Evolutionary conservation across 106 monocot genomes (phyloP), one percentile per base, ranked within the genome.

Genomic region (Acorus gramineus): DNA sequence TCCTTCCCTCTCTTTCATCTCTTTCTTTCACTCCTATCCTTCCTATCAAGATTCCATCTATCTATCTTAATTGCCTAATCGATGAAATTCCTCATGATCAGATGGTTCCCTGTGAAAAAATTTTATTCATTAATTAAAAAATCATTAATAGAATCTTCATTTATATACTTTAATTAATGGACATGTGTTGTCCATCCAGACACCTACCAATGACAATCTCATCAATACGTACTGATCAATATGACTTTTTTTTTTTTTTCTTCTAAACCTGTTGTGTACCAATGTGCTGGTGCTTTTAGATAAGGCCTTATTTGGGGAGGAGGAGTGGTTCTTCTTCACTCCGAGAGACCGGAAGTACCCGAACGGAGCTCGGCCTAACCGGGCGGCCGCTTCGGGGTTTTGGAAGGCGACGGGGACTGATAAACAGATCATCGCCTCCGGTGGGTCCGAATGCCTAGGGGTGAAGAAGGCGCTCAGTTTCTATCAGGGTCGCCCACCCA

Each of bases 391-490:
- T 3, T 79, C 63, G 2, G 79, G 79, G 0, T 79, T 73, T 53
- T 79, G 79, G 79, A 79, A 79, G 55, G 79, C 79, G 10, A 79
- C 79, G 5, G 79, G 79, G 4, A 71, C 64, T 4, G 79, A 79
- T 62, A 79, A 79, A 62, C 79, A 74, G 28, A 79, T 81, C 65
- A 54, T 81, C 7, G 64, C 73, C 11, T 3, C 54, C 5, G 65
- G 69, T 7, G 73, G 69, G 1, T 14, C 63, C 49, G 55, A 64
- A 2, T 69, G 81, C 50, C 59, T 81, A 14, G 81, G 81, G 3
- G 81, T 81, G n/a, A 81, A 81, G 76, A 81, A 79, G 55, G 69
- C 79, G 14, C 74, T 80, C 11, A 70, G 74, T 3, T 80, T 74
- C 74, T 74, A 80, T 66, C 61, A 70, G 3, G 79, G 75, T 5